Evolutionary conservation across 2,329 filamentous ascomycete genomes (phyloP).

Genomic region (Leptosphaerulina australis): DNA sequence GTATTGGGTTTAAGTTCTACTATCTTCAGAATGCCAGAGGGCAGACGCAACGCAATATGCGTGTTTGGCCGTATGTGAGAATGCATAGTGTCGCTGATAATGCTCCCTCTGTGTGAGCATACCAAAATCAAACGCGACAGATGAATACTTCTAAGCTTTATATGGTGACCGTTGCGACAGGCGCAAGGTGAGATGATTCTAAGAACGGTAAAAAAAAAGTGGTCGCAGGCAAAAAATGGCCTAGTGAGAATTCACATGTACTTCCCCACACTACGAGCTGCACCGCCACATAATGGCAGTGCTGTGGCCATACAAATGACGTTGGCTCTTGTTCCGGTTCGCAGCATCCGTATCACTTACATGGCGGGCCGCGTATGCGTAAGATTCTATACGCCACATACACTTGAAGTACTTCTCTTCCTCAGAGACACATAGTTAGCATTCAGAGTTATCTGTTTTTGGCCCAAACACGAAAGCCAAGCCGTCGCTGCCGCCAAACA

Average conservation of each 20-base stretch:
- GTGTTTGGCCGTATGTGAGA: constrained; percentile 57
- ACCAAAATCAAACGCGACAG: constrained; percentile 23
- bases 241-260: constrained; percentile 9
- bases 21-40: constrained; percentile 64
- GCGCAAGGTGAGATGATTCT: constrained; percentile 1
- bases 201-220: constrained; percentile 6
- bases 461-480: constrained; percentile 12
- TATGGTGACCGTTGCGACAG: constrained; percentile 14
- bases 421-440: not conserved
- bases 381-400: not conserved
- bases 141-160: constrained; percentile 1
- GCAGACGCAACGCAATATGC: constrained; percentile 61
- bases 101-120: constrained; percentile 2
- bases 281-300: not conserved
- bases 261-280: constrained; percentile 15
- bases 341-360: constrained; percentile 1
- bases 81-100: constrained; percentile 47
- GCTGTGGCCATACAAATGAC: not conserved
- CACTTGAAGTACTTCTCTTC: not conserved
- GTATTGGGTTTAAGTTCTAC: constrained; percentile 66
- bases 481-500: constrained; percentile 2
- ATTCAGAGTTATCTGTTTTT: not conserved
- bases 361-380: constrained; percentile 12
- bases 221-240: constrained; percentile 3
- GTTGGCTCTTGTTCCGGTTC: not conserved